A percentile compares a stretch with the other conserved stretches of the same genome.
Conservation (phyloP, 2,329 filamentous ascomycete species). For the Plenodomus tracheiphilus region DNA sequence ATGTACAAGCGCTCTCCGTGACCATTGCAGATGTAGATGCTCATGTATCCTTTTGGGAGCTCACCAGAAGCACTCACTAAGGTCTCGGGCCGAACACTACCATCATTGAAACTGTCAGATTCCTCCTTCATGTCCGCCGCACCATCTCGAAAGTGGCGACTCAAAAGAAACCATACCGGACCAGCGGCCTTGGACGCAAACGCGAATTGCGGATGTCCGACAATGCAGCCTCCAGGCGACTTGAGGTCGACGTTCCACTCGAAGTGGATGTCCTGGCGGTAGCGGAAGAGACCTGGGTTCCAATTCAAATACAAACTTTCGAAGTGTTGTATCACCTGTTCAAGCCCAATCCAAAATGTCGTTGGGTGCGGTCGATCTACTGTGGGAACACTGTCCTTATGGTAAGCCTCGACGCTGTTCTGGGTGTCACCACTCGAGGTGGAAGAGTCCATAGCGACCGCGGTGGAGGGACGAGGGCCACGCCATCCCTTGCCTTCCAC, state of each 20-base stretch:
- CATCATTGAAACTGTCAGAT: slow-evolving; percentile 39
- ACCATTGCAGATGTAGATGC: slow-evolving; percentile 77
- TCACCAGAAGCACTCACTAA: slow-evolving; percentile 32
- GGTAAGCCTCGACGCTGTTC: slow-evolving; percentile 23
- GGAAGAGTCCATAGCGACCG: slow-evolving; percentile 18
- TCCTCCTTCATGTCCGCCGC: slow-evolving; percentile 39
- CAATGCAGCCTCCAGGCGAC: slow-evolving; percentile 73
- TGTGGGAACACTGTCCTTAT: slow-evolving; percentile 32
- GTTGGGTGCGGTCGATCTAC: slow-evolving; percentile 59
- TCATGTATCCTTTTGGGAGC: slow-evolving; percentile 73
- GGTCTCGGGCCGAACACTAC: slow-evolving; percentile 25
- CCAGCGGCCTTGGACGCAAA: slow-evolving; percentile 59
- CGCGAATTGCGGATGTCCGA: slow-evolving; percentile 65
- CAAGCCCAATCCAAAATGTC: slow-evolving; percentile 92
- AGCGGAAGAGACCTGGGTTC: slow-evolving; percentile 82
- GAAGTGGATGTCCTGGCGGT: slow-evolving; percentile 89
- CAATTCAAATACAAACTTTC: slow-evolving; percentile 97
- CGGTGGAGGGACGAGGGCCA: slow-evolving; percentile 47
- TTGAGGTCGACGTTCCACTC: slow-evolving; percentile 67
- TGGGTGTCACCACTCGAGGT: slow-evolving; percentile 18
- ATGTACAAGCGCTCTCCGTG: slow-evolving; percentile 73
- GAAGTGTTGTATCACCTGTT: slow-evolving; percentile 87
- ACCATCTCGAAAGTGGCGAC: slow-evolving; percentile 76
- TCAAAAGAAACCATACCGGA: slow-evolving; percentile 80
- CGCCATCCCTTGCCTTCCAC: slow-evolving; percentile 78